These are phyloP conservation scores for Laetiporus sulphureus DNA, from an alignment of 1,284 basidiomycete species.

Conservation along the genomic window DNA sequence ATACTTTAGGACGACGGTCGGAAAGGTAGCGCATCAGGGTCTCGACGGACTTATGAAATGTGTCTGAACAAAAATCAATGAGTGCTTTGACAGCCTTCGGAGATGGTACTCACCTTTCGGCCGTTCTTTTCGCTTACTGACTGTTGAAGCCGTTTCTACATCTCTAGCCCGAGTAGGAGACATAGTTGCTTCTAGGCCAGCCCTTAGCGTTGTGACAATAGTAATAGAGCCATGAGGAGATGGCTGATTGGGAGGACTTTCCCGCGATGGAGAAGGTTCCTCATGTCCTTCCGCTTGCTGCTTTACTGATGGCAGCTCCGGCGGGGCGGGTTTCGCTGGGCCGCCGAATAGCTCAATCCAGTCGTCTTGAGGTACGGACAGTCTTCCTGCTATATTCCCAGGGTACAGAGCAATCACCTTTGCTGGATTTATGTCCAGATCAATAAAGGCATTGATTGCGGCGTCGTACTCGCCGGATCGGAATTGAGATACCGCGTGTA, in stretches of 20 bases:
- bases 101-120: conserved; percentile 21
- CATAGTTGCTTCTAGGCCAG: conserved; percentile 45
- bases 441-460: conserved; percentile 85
- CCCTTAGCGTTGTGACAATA: conserved; percentile 44
- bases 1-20: conserved; percentile 81
- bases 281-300: conserved; percentile 10
- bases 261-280: conserved; percentile 11
- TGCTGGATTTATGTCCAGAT: conserved; percentile 88
- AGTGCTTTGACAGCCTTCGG: not conserved
- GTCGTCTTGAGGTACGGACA: conserved; percentile 60
- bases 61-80: conserved; percentile 34
- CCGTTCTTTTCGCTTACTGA: conserved; percentile 30
- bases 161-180: conserved; percentile 38
- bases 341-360: conserved; percentile 91
- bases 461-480: conserved; percentile 58
- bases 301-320: conserved; percentile 12
- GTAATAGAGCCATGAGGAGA: conserved; percentile 42
- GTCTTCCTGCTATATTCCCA: conserved; percentile 70
- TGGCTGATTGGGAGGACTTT: conserved; percentile 26
- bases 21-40: conserved; percentile 70
- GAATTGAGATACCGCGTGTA: conserved; percentile 78
- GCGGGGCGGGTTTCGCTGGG: conserved; percentile 29
- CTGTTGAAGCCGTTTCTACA: conserved; percentile 50
- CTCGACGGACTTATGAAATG: conserved; percentile 59
- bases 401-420: conserved; percentile 92